Evolutionary conservation across 768 basidiomycete genomes (phyloP), one percentile per base, ranked within the genome.

Genomic region (Serendipita vermifera): DNA sequence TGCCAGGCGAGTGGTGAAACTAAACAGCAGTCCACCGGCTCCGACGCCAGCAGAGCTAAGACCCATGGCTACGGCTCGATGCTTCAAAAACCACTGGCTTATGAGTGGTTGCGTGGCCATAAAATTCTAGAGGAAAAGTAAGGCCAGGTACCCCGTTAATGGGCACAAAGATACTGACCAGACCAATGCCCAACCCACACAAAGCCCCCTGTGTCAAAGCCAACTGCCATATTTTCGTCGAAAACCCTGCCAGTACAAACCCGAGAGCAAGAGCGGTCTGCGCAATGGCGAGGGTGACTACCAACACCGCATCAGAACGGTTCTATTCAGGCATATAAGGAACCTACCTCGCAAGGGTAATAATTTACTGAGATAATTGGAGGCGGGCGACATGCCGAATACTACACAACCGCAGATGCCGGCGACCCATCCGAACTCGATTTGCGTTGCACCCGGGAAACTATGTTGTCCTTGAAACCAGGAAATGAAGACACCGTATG

Each of bases 151-250:
- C n/a, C 35, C 24, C 13, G 41, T 15, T 27, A n/a, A 33, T 29
- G 6, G 3, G 22, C 33, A 20, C 4, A 5, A 11, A 31, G 14
- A 33, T 15, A 38, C 3, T 26, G 40, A 61, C 60, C 27, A 64
- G 43, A 3, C 64, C 64, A 14, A 65, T 54, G 3, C 64, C 64
- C n/a, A 62, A 36, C 22, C 64, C 64, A 29, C 59, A 62, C 54
- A 65, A 33, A 5, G 64, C 58, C 9, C 64, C 64, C 41, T 64
- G 62, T 4, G 64, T 63, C 3, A 64, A 38, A 59, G 64, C 64
- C 6, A 65, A 38, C 51, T 63, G 58, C 64, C 64, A 62, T 27
- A 65, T 64, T 17, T 58, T 58, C 6, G 54, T 62, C 29, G 57
- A 55, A 13, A 61, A 58, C 5, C 62, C 64, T 5, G 64, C 64